Conservation (phyloP, 78 protist species). For the Dictyostelium firmibasis region DNA sequence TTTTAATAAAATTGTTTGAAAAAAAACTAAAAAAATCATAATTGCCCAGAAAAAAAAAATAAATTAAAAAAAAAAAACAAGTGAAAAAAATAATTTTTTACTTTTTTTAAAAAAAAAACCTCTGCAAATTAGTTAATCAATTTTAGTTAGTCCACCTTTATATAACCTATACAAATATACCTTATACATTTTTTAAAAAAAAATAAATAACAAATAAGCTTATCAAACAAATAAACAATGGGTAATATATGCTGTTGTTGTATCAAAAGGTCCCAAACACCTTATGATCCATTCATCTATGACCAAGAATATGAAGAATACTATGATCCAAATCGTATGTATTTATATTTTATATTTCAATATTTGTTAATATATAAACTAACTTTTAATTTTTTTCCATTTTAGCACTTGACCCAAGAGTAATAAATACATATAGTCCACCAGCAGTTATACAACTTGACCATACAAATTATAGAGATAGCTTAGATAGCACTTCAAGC, state of each 20-base stretch:
- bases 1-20: not conserved
- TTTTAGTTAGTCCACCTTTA: not conserved
- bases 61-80: not conserved
- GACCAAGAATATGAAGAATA: constrained; percentile 78
- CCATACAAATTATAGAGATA: constrained; percentile 1
- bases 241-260: constrained; percentile 66
- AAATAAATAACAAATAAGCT: not conserved
- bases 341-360: not conserved
- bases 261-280: constrained; percentile 48
- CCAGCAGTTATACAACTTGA: constrained; percentile 36
- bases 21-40: too few species aligned
- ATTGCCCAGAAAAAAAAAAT: not conserved
- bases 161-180: not conserved
- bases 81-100: not conserved
- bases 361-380: not conserved
- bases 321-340: constrained; percentile 52
- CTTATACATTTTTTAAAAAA: not conserved
- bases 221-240: not conserved
- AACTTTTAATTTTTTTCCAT: not conserved
- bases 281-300: constrained; percentile 77
- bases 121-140: not conserved
- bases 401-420: constrained; percentile 39
- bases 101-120: not conserved
- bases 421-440: constrained; percentile 58
- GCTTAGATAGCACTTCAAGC: not conserved